A percentile compares a stretch with the other conserved stretches of the same genome.
Conservation (phyloP, 805 yeast species). For the Tetrapisispora iriomotensis region DNA sequence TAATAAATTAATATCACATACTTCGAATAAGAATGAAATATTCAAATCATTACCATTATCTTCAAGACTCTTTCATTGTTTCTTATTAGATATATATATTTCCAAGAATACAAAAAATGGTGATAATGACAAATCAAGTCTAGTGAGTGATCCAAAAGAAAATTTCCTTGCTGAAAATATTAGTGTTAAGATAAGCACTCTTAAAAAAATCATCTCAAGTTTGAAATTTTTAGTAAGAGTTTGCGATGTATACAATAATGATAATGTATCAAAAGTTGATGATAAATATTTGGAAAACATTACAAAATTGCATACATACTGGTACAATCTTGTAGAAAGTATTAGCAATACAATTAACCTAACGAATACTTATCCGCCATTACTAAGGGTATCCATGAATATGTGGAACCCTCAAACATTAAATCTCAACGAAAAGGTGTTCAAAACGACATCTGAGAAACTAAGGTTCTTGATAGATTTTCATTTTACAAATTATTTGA, state of each 20-base stretch:
- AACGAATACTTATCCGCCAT: slow-evolving; percentile 4
- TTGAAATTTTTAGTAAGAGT: slow-evolving; percentile 17
- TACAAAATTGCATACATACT: slow-evolving; percentile 11
- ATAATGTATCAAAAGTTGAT: slow-evolving; percentile 8
- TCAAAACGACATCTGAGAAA: slow-evolving; percentile 23
- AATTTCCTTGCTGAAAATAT: slow-evolving; percentile 3
- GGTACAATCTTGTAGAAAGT: slow-evolving; percentile 4
- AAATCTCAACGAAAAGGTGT: slow-evolving; percentile 17
- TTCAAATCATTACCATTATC: slow-evolving; percentile 18
- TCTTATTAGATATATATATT: slow-evolving; percentile 16
- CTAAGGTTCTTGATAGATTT: slow-evolving; percentile 24
- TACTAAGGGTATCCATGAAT: slow-evolving; percentile 21
- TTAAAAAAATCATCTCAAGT: slow-evolving; percentile 17
- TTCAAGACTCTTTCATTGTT: slow-evolving; percentile 21
- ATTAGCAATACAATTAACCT: slow-evolving; percentile 1
- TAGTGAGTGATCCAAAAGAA: not conserved
- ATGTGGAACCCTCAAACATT: slow-evolving; percentile 24
- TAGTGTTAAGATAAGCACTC: slow-evolving; percentile 11
- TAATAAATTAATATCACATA: slow-evolving; percentile 4
- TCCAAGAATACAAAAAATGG: not conserved
- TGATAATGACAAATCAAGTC: not conserved
- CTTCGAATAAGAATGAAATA: slow-evolving; percentile 3
- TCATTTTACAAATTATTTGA: slow-evolving; percentile 20
- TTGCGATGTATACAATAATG: slow-evolving; percentile 15
- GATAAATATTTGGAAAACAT: slow-evolving; percentile 17